These are phyloP conservation scores for Scheffersomyces titani DNA, from an alignment of 1,139 yeast genomes.

Conservation along the genomic window DNA sequence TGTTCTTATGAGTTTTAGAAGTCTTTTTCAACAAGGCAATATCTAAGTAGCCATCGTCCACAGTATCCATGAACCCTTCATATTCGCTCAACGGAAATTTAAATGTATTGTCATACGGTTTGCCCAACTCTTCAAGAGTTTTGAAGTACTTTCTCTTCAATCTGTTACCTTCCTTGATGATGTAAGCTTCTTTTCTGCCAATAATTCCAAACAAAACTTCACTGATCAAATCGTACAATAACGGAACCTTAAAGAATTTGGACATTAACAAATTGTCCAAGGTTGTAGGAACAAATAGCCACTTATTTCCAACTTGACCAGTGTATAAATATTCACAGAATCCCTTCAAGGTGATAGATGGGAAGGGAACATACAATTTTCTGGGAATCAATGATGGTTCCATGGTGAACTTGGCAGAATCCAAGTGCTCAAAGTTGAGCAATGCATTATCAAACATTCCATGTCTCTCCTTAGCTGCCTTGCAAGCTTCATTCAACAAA, in stretches of 20 bases:
- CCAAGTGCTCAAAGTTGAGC: constrained; percentile 38
- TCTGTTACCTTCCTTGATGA: constrained; percentile 43
- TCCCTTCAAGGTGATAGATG: constrained; percentile 60
- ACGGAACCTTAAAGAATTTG: constrained; percentile 64
- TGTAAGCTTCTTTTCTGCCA: constrained; percentile 60
- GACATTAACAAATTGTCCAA: constrained; percentile 64
- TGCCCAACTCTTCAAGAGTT: constrained; percentile 17
- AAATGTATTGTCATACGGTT: constrained; percentile 21
- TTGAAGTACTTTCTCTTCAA: constrained; percentile 32
- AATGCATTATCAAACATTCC: constrained; percentile 30
- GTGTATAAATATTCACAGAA: constrained; percentile 73
- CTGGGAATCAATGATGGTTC: constrained; percentile 70
- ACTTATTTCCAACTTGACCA: constrained; percentile 74
- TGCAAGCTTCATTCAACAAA: neutral
- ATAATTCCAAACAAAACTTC: constrained; percentile 71
- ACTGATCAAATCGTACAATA: constrained; percentile 64
- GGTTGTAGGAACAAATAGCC: constrained; percentile 68
- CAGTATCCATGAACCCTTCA: constrained; percentile 46
- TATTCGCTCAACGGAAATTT: constrained; percentile 47
- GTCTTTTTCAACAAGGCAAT: constrained; percentile 50
- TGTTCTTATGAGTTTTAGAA: constrained; percentile 27
- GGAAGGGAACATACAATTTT: constrained; percentile 65
- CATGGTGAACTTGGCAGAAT: constrained; percentile 36
- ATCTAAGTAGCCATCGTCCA: constrained; percentile 67
- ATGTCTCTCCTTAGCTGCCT: neutral